phyloP scores from a whole-genome alignment of 495 filamentous ascomycete species.

The Aspergillus saccharolyticus region DNA sequence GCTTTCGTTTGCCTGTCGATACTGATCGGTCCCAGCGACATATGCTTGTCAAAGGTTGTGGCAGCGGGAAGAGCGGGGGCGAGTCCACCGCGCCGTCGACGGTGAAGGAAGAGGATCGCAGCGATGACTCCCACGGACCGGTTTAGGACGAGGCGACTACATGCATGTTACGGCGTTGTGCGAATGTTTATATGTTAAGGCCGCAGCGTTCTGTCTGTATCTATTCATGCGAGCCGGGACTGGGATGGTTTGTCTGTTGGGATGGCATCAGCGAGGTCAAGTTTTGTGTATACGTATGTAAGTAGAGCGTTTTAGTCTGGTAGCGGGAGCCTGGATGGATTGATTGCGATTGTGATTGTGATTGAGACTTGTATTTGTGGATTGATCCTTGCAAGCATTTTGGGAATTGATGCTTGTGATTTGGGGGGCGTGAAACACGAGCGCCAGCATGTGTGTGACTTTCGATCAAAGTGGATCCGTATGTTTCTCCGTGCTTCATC shows the following conservation, averaged over 20 bases:
- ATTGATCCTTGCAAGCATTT: too few relatives aligned
- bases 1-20: too few relatives aligned
- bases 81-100: background rate
- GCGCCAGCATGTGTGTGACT: too few relatives aligned
- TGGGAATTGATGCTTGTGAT: background rate
- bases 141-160: background rate
- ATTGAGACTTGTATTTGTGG: too few relatives aligned
- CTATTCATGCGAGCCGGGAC: background rate
- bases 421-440: background rate
- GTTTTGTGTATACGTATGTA: background rate
- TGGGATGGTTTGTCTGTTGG: background rate
- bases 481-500: too few relatives aligned
- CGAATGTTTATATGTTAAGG: background rate
- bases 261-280: slow-evolving; percentile 1
- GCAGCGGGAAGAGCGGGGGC: slow-evolving; percentile 50
- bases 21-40: too few relatives aligned
- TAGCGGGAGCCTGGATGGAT: too few relatives aligned
- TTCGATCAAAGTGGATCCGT: too few relatives aligned
- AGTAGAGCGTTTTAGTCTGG: background rate
- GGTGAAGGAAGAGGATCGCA: slow-evolving; percentile 19
- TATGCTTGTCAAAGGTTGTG: slow-evolving; percentile 91
- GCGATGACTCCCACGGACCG: slow-evolving; percentile 4
- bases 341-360: too few relatives aligned
- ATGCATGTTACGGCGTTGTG: background rate
- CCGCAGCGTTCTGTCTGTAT: background rate